Conservation (phyloP, 805 yeast species). For the Aciculoconidium aculeatum region DNA sequence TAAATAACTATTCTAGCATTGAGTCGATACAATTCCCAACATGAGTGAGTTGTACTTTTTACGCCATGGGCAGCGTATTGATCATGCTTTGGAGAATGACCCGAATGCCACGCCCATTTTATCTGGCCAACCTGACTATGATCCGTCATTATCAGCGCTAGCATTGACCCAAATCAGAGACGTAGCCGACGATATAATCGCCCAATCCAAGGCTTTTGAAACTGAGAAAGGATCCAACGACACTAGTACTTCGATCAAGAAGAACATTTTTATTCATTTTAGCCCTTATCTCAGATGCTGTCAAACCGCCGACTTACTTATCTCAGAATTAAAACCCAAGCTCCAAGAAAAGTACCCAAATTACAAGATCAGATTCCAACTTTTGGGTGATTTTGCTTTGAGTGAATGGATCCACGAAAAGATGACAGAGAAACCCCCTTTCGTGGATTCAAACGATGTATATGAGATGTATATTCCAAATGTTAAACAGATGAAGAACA, state of each 20-base stretch:
- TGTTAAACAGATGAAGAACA: constrained; percentile 28
- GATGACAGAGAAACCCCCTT: constrained; percentile 38
- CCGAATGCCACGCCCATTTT: constrained; percentile 21
- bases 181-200: constrained; percentile 25
- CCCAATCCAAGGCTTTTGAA: constrained; percentile 16
- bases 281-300: constrained; percentile 40
- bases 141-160: constrained; percentile 29
- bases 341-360: constrained; percentile 21
- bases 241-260: constrained; percentile 14
- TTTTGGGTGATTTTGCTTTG: constrained; percentile 40
- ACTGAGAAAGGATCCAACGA: constrained; percentile 4
- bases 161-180: constrained; percentile 23
- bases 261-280: constrained; percentile 34
- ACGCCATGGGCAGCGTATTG: constrained; percentile 40
- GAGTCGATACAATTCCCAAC: too few relatives aligned
- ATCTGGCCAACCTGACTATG: constrained; percentile 26
- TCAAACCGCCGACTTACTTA: constrained; percentile 37
- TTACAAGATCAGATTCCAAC: constrained; percentile 30
- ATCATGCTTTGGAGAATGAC: constrained; percentile 25
- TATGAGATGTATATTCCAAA: constrained; percentile 42
- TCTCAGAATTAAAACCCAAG: constrained; percentile 21
- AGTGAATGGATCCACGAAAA: constrained; percentile 43
- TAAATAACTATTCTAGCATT: too few relatives aligned
- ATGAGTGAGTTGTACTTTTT: constrained; percentile 35
- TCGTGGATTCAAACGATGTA: constrained; percentile 38